Evolutionary conservation across 495 filamentous ascomycete species (phyloP).

Genomic region (Aspergillus incahuasiensis): DNA sequence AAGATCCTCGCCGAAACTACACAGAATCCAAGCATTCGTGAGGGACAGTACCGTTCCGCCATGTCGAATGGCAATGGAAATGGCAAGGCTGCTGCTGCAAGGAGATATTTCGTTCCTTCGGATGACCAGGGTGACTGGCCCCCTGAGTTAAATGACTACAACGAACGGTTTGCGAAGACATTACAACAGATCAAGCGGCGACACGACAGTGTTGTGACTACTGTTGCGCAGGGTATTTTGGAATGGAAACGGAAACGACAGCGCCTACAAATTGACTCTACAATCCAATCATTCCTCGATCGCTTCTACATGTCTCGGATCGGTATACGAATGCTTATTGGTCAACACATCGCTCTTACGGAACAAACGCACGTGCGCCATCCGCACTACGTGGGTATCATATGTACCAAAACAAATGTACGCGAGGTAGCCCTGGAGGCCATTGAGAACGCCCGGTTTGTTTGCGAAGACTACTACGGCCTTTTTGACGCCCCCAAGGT

Average conservation of each 20-base stretch:
- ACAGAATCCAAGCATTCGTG: slow-evolving; percentile 80
- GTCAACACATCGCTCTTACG: slow-evolving; percentile 94
- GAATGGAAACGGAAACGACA: slow-evolving; percentile 97
- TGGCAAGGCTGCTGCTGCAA: slow-evolving; percentile 37
- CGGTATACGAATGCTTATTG: slow-evolving; percentile 97
- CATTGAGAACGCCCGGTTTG: slow-evolving; percentile 96
- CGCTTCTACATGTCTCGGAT: slow-evolving; percentile 99
- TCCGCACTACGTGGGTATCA: slow-evolving; percentile 93
- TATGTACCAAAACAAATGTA: slow-evolving; percentile 97
- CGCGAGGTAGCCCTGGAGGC: slow-evolving; percentile 93
- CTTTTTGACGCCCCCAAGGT: slow-evolving; percentile 96
- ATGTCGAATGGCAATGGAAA: slow-evolving; percentile 46
- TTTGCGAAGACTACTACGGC: slow-evolving; percentile 98
- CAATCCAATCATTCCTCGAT: slow-evolving; percentile 94
- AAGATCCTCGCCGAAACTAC: slow-evolving; percentile 76
- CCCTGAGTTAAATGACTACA: slow-evolving; percentile 90
- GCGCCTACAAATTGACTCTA: slow-evolving; percentile 96
- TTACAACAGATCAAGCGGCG: slow-evolving; percentile 89
- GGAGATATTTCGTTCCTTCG: slow-evolving; percentile 87
- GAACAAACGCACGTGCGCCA: slow-evolving; percentile 84
- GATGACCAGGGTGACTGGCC: slow-evolving; percentile 90
- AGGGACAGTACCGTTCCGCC: slow-evolving; percentile 77
- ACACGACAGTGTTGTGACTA: slow-evolving; percentile 96
- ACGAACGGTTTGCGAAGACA: slow-evolving; percentile 78
- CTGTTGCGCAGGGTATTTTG: slow-evolving; percentile 87